Percentiles rank a stretch among this genome's conserved stretches.
phyloP scores from a whole-genome alignment of 2,329 filamentous ascomycete species.

The Diaporthe sp. region DNA sequence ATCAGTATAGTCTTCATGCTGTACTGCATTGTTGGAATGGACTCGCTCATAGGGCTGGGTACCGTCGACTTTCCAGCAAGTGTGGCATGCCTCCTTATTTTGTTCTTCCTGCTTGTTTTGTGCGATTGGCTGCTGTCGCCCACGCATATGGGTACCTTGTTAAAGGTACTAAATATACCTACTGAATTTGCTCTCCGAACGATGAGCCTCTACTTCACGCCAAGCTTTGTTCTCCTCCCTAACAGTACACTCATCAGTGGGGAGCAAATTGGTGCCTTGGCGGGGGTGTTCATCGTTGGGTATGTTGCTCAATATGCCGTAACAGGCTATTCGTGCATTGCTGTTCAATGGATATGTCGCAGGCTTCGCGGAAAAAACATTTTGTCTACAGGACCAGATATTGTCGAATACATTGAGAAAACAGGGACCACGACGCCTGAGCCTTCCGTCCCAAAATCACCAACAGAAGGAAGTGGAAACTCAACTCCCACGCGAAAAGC shows the following conservation, averaged over 20 bases:
- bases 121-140: background rate
- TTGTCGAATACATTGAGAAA: background rate
- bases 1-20: background rate
- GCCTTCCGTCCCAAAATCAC: background rate
- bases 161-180: background rate
- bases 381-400: background rate
- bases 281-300: slow-evolving; percentile 64
- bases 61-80: slow-evolving; percentile 24
- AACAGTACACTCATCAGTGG: slow-evolving; percentile 67
- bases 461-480: background rate
- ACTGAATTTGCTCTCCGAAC: background rate
- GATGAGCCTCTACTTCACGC: slow-evolving; percentile 72
- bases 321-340: background rate
- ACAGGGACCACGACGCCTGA: background rate
- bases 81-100: slow-evolving; percentile 11
- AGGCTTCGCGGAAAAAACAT: background rate
- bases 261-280: slow-evolving; percentile 69
- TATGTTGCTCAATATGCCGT: slow-evolving; percentile 49
- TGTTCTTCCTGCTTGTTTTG: slow-evolving; percentile 13
- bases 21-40: slow-evolving; percentile 12
- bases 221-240: slow-evolving; percentile 70
- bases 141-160: background rate
- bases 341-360: background rate
- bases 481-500: background rate
- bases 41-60: background rate